Conservation (phyloP, 129 eudicot genomes). For the Centaurea solstitialis region DNA sequence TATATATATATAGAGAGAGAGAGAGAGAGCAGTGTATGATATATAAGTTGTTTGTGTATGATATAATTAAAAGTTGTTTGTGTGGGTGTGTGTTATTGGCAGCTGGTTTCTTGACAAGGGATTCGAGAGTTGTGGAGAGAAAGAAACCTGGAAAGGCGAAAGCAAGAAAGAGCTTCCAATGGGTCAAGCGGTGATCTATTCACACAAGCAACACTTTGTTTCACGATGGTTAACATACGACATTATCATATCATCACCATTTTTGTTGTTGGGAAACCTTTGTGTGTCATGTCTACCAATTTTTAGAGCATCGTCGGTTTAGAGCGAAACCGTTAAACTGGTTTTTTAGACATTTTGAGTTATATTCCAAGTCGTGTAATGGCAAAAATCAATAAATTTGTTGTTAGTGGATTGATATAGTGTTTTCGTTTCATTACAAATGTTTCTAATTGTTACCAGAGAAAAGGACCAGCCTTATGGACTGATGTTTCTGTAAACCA, state of each 20-base stretch:
- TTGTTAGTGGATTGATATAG: neutral
- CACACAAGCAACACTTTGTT: constrained; percentile 5
- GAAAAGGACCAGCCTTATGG: neutral
- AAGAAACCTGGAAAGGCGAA: constrained; percentile 97
- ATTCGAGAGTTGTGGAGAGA: constrained; percentile 87
- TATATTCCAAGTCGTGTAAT: no score
- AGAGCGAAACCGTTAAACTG: neutral
- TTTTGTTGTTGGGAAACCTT: neutral
- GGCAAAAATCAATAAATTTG: constrained; percentile 16
- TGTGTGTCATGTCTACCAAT: constrained; percentile 1
- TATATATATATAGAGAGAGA: no score
- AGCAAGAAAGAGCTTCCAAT: constrained; percentile 96
- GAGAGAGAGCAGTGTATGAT: no score
- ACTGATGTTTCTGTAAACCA: no score
- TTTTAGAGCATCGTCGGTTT: constrained; percentile 19
- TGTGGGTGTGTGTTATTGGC: constrained; percentile 19
- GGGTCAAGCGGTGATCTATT: constrained; percentile 85
- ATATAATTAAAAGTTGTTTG: no score
- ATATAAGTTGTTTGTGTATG: no score
- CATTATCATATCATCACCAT: neutral
- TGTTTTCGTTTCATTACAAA: neutral
- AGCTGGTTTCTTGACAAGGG: constrained; percentile 95
- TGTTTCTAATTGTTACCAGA: no score
- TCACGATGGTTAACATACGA: neutral
- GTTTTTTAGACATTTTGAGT: constrained; percentile 11